Conservation (phyloP, 2,329 filamentous ascomycete species). For the Aspergillus sp. region DNA sequence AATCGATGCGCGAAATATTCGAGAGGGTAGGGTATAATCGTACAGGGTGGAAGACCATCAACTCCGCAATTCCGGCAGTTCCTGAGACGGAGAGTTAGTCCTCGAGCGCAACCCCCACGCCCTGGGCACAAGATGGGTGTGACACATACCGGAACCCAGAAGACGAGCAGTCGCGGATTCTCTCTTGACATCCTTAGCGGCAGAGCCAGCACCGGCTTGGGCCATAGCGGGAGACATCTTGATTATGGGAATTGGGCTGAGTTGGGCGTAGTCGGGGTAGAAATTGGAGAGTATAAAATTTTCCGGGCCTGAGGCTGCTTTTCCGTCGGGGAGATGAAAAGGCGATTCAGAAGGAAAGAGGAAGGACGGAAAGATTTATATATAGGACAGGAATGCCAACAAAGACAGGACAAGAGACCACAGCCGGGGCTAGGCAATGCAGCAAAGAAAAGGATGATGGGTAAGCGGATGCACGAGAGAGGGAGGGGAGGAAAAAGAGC, state of each 20-base stretch:
- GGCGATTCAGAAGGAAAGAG: not conserved
- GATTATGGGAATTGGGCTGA: slow-evolving; percentile 1
- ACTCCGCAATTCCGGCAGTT: slow-evolving; percentile 87
- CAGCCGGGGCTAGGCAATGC: slow-evolving; percentile 14
- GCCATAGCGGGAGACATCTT: slow-evolving; percentile 59
- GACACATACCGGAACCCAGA: slow-evolving; percentile 77
- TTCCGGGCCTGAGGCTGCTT: not conserved
- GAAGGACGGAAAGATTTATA: not conserved
- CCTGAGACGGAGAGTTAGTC: slow-evolving; percentile 55
- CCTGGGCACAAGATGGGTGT: not conserved
- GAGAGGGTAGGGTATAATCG: slow-evolving; percentile 28
- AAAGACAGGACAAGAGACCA: slow-evolving; percentile 6
- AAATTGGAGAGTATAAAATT: not conserved
- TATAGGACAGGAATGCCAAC: slow-evolving; percentile 1
- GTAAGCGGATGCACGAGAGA: no score
- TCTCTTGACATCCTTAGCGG: slow-evolving; percentile 69
- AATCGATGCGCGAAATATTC: not conserved
- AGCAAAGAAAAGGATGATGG: slow-evolving; percentile 8
- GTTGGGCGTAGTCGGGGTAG: not conserved
- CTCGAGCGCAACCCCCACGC: slow-evolving; percentile 13
- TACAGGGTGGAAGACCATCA: slow-evolving; percentile 90
- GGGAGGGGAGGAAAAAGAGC: slow-evolving; percentile 10
- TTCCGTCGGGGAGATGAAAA: slow-evolving; percentile 6
- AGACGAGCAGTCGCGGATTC: slow-evolving; percentile 89
- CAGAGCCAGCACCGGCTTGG: slow-evolving; percentile 42